Base-by-base conservation (phyloP, 495 filamentous ascomycete species). In the Hamigera avellanea region DNA sequence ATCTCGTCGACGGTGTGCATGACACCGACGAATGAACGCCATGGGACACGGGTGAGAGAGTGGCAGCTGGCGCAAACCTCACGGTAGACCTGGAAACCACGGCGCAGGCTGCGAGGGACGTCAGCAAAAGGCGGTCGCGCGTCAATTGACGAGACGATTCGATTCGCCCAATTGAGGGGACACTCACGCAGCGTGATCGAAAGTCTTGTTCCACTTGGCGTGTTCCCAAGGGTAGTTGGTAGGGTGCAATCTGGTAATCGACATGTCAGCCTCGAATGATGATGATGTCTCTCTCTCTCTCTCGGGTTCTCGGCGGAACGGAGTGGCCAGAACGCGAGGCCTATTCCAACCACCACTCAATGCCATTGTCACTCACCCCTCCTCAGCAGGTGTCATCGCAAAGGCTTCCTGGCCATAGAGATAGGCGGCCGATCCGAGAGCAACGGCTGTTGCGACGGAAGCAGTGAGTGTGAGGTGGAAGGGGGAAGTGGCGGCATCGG, bases 11-110 rank as follows among this genome's bases (percentile, higher is more conserved):
- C 86, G 39, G 93, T 96, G 72, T 95, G 75, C 53, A 85, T 73
- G 35, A 76, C 77, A 62, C 87, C 93, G 56, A 99, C 93, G 40
- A 96, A 78, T 14, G 81, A 49, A 56, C 93, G 85, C 76, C 89
- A 99, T 34, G 93, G 87, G 32, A 99, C 76, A 65, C 93, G 83
- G 56, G 72, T 78, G 35, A 99, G 80, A 36, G 93, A 96, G 73
- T 99, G 93, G 73, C 93, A 99, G 40, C 84, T 81, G 34, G 89
- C 76, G 74, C 93, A 99, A 49, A 99, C 93, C 66, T 99, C 93
- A 51, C 81, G 86, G 76, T 99, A 99, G 56, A 99, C 93, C 70
- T 95, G 93, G 79, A 99, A 96, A 65, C 93, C 93, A 67, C 93
- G 88, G 54, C 93, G 91, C 49, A 99, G 87, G 50, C 89, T 95